Conservation (phyloP, 345 rosid genomes). For the Schrenkiella parvula region DNA sequence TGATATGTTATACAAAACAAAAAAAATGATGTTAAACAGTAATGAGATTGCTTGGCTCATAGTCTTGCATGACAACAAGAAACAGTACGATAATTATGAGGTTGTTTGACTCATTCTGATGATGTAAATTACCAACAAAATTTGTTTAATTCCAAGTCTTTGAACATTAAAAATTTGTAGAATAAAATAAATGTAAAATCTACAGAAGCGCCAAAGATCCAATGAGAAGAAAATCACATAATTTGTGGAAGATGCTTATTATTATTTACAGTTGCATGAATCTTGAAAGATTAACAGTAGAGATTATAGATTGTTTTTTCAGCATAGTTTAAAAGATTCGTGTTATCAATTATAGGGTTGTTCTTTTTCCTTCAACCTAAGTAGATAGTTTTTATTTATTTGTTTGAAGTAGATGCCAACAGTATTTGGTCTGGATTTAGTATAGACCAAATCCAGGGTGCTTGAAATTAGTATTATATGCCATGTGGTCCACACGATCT, state of each 20-base stretch:
- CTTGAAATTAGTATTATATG: slow-evolving; percentile 14
- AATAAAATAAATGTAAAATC: neutral
- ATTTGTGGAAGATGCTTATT: slow-evolving; percentile 12
- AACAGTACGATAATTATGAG: neutral
- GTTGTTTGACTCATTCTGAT: neutral
- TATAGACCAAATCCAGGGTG: slow-evolving; percentile 34
- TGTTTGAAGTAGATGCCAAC: slow-evolving; percentile 10
- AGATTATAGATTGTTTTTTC: neutral
- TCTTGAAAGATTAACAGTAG: slow-evolving; percentile 14
- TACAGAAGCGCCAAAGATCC: neutral
- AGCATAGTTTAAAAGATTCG: slow-evolving; percentile 4
- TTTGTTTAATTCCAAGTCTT: neutral
- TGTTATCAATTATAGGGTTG: slow-evolving; percentile 7
- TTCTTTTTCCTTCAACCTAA: slow-evolving; percentile 6
- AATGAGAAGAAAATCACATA: slow-evolving; percentile 15
- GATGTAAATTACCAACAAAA: neutral
- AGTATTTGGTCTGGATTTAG: slow-evolving; percentile 27
- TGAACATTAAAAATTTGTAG: neutral
- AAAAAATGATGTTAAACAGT: neutral
- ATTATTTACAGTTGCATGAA: slow-evolving; percentile 2
- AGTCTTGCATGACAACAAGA: too few relatives aligned
- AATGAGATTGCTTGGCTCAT: too few relatives aligned
- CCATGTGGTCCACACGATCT: slow-evolving; percentile 31
- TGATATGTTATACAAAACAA: neutral
- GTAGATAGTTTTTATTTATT: neutral